Base-by-base conservation (phyloP, 1,284 basidiomycete genomes). In the Violaceomyces palustris region DNA sequence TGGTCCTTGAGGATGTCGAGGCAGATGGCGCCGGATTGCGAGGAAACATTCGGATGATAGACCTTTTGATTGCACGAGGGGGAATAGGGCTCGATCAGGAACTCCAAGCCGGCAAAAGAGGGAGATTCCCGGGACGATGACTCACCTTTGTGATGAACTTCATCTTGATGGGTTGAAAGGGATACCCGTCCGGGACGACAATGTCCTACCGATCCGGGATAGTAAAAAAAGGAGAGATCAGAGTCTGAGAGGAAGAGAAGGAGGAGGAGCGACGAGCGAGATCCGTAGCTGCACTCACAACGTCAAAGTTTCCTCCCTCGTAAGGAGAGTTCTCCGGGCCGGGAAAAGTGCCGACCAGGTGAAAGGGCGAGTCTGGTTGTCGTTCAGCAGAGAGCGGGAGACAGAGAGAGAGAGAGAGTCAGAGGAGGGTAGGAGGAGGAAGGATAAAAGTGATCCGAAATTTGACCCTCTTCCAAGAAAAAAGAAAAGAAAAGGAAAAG, bases 141-240 rank as follows among this genome's bases (percentile, higher is more conserved):
- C 94, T 94, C 27, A 94, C 88, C 75, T 92, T 90, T 2, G 52
- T 52, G 15, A 63, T 45, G 24, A 61, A 58, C 51, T 72, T 68
- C 91, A 98, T 97, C 79, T 97, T 96, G 53, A 94, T 86, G 1
- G 93, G 91, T 74, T 92, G 87, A 74, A 97, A 97, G 4, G 93
- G 93, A 73, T 97, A 97, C 44, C 66, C 56, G 48, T 92, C 88
- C 1, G 92, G 91, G 57, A 96, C 89, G n/a, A 85, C 79, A 64
- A 96, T 96, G 74, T 96, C 91, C 89, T 91, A 61, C 21, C 12
- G 32, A 33, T 57, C 23, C 8, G 30, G 18, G 17, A 27, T 12
- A 8, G 18, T 31, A 23, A 12, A 33, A 14, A 19, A 4, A 29
- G 14, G 39, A 18, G 34, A 30, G 25, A 31, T 28, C 15, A 15